A percentile compares a stretch with the other conserved stretches of the same genome.
These are phyloP conservation scores for Avena sativa DNA, from an alignment of 176 grass and related monocot species.

Conservation along the genomic window DNA sequence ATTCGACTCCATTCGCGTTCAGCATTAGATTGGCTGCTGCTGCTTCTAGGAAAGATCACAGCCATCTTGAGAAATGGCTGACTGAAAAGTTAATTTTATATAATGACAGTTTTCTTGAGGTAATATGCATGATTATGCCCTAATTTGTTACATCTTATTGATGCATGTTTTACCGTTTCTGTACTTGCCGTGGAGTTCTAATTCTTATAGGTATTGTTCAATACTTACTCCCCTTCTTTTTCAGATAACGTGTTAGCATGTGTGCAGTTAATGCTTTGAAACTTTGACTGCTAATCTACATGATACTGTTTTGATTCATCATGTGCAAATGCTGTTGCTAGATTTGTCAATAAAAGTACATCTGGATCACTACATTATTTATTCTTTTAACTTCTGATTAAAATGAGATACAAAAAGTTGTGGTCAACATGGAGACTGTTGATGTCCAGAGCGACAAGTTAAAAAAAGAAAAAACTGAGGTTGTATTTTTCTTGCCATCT, in stretches of 20 bases:
- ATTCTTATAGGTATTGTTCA: conserved; percentile 16
- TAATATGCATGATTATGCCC: conserved; percentile 51
- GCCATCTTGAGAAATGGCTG: conserved; percentile 88
- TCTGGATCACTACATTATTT: not conserved
- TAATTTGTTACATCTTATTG: conserved; percentile 11
- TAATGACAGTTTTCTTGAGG: conserved; percentile 74
- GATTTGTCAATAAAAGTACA: not conserved
- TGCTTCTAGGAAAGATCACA: conserved; percentile 64
- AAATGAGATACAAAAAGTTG: not conserved
- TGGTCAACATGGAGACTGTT: conserved; percentile 4
- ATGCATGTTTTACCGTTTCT: conserved; percentile 19
- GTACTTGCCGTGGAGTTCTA: conserved; percentile 26
- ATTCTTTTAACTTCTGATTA: not conserved
- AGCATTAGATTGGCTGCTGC: conserved; percentile 65
- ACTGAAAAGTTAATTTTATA: conserved; percentile 61
- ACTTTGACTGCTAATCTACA: not conserved
- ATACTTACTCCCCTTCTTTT: not conserved
- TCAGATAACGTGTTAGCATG: not conserved
- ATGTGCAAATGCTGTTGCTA: not conserved
- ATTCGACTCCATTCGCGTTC: conserved; percentile 64
- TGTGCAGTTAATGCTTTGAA: not conserved
- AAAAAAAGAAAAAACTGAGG: not conserved
- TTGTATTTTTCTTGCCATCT: conserved; percentile 31
- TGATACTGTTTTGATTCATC: not conserved
- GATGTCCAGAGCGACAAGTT: conserved; percentile 10